phyloP scores from a whole-genome alignment of 2,329 filamentous ascomycete species.

The Aspergillus fumigatus region DNA sequence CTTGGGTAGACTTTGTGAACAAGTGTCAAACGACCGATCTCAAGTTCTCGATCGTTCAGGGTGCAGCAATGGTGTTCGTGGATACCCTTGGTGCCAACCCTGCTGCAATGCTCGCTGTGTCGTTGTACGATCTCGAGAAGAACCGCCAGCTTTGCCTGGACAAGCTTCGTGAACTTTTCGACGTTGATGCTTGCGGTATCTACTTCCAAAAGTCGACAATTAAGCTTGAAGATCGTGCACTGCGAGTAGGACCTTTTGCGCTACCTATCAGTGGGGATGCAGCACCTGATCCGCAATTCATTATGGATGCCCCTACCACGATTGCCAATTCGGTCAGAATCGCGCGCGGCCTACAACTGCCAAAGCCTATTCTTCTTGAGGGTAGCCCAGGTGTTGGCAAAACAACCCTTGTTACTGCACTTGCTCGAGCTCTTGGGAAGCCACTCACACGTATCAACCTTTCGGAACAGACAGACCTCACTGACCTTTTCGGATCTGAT shows the following conservation, averaged over 20 bases:
- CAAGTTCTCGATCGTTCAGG: slow-evolving; percentile 63
- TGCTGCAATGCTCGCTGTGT: slow-evolving; percentile 74
- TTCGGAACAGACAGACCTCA: slow-evolving; percentile 95
- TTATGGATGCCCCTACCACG: slow-evolving; percentile 85
- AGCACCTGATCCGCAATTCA: slow-evolving; percentile 58
- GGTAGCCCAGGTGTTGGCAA: slow-evolving; percentile 98
- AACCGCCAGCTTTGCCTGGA: slow-evolving; percentile 70
- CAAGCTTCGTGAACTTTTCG: slow-evolving; percentile 65
- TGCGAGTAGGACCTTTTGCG: slow-evolving; percentile 72
- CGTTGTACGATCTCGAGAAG: slow-evolving; percentile 62
- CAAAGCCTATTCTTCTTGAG: slow-evolving; percentile 89
- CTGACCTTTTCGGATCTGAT: slow-evolving; percentile 96
- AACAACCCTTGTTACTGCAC: slow-evolving; percentile 82
- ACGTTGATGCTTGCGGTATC: slow-evolving; percentile 56
- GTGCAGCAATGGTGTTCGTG: slow-evolving; percentile 91
- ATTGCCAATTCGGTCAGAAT: slow-evolving; percentile 86
- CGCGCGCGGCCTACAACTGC: slow-evolving; percentile 78
- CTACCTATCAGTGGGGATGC: slow-evolving; percentile 52
- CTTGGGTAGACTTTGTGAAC: slow-evolving; percentile 93
- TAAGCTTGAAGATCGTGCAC: slow-evolving; percentile 45
- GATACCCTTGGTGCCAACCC: slow-evolving; percentile 95
- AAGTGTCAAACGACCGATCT: slow-evolving; percentile 49
- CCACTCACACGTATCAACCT: slow-evolving; percentile 91
- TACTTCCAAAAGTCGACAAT: slow-evolving; percentile 64
- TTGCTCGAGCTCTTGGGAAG: slow-evolving; percentile 74